phyloP scores from a whole-genome alignment of 2,329 filamentous ascomycete species.

The Cryphonectria japonica region DNA sequence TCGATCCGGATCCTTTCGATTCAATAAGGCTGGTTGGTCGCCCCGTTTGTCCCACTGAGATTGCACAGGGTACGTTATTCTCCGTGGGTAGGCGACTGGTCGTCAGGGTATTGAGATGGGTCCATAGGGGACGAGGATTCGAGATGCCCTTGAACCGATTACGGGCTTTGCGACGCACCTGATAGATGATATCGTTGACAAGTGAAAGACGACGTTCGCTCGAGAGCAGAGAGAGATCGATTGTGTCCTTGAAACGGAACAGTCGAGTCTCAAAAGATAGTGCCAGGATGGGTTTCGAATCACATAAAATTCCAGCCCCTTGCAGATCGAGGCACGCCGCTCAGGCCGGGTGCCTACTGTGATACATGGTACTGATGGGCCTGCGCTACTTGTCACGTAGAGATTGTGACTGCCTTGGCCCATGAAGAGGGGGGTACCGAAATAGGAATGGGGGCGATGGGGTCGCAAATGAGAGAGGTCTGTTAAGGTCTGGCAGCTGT shows the following conservation, averaged over 20 bases:
- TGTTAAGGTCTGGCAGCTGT: constrained; percentile 4
- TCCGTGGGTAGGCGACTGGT: constrained; percentile 11
- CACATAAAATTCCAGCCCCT: background rate
- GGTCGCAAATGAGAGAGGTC: background rate
- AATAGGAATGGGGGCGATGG: background rate
- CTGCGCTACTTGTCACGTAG: background rate
- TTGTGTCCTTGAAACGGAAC: constrained; percentile 1
- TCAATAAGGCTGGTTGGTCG: constrained; percentile 18
- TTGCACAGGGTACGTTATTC: constrained; percentile 5
- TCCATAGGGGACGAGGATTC: background rate
- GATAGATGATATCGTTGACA: background rate
- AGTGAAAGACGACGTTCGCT: background rate
- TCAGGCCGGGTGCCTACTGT: background rate
- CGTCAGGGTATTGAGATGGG: constrained; percentile 4
- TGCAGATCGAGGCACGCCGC: constrained; percentile 5
- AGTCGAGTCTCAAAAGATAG: constrained; percentile 2
- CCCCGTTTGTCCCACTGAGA: constrained; percentile 12
- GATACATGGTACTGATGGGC: background rate
- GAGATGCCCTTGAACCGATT: background rate
- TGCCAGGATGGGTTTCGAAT: background rate
- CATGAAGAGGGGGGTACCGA: background rate
- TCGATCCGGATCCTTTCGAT: constrained; percentile 1
- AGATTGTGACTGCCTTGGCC: background rate
- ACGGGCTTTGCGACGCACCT: background rate
- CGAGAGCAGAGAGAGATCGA: background rate